Conservation (phyloP, 306 rosid genomes). For the Vicia faba region DNA sequence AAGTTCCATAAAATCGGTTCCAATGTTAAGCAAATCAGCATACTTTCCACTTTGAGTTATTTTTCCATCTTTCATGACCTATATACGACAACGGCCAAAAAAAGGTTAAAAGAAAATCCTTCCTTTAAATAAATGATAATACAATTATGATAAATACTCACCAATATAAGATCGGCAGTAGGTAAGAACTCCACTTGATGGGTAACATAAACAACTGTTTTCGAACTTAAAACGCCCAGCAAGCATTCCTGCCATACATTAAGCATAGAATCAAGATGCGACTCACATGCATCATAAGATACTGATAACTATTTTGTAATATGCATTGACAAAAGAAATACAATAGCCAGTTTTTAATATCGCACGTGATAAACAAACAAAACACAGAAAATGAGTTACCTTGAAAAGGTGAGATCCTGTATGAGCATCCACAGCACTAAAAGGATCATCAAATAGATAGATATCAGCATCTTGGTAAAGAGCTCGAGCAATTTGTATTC, state of each 20-base stretch:
- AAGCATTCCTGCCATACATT: conserved; percentile 65
- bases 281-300: neutral
- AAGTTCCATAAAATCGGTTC: conserved; percentile 78
- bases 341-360: neutral
- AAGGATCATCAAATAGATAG: conserved; percentile 91
- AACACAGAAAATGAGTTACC: conserved; percentile 44
- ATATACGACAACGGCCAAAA: conserved; percentile 31
- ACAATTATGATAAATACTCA: conserved; percentile 33
- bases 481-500: conserved; percentile 88
- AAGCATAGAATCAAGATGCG: neutral
- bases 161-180: conserved; percentile 74
- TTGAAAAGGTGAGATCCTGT: conserved; percentile 91
- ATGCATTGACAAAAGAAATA: neutral
- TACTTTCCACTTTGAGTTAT: conserved; percentile 79
- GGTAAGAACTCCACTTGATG: conserved; percentile 94
- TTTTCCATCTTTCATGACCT: conserved; percentile 88
- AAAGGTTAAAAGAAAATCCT: neutral
- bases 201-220: conserved; percentile 77
- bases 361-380: conserved; percentile 12
- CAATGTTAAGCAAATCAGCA: conserved; percentile 59
- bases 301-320: neutral
- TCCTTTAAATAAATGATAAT: neutral
- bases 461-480: conserved; percentile 86
- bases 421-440: conserved; percentile 93
- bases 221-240: conserved; percentile 61